Evolutionary conservation across 345 rosid genomes (phyloP).

Genomic region (Eutrema heterophyllum): DNA sequence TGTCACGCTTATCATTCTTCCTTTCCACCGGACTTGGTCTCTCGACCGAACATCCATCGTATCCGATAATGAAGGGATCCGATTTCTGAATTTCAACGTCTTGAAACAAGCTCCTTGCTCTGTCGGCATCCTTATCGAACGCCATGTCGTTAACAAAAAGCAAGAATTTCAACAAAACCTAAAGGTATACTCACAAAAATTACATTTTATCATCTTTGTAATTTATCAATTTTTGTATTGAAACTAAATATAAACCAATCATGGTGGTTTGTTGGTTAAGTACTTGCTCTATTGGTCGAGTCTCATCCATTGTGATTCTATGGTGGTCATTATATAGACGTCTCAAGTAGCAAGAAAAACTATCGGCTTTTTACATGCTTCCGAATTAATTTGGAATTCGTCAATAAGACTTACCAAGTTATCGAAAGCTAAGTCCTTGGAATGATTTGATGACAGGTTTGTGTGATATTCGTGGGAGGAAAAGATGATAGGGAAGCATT

Average conservation of each 20-base stretch:
- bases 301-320: neutral
- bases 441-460: neutral
- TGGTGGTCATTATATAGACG: neutral
- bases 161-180: neutral
- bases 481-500: conserved; percentile 55
- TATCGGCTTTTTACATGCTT: neutral
- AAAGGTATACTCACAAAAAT: conserved; percentile 10
- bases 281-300: neutral
- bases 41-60: conserved; percentile 26
- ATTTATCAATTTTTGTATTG: neutral
- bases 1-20: conserved; percentile 46
- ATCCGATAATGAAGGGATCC: conserved; percentile 29
- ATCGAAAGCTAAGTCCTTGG: neutral
- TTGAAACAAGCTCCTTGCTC: conserved; percentile 65
- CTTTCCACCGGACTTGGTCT: conserved; percentile 54
- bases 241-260: neutral
- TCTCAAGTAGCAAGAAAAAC: too few species aligned
- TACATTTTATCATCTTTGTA: neutral
- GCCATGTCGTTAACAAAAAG: neutral
- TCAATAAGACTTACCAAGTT: neutral
- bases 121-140: conserved; percentile 42
- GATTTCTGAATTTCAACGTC: conserved; percentile 36
- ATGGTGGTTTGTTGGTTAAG: neutral
- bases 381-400: neutral
- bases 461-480: conserved; percentile 48